phyloP scores from a whole-genome alignment of 495 filamentous ascomycete species.

The Cercophora sp. region DNA sequence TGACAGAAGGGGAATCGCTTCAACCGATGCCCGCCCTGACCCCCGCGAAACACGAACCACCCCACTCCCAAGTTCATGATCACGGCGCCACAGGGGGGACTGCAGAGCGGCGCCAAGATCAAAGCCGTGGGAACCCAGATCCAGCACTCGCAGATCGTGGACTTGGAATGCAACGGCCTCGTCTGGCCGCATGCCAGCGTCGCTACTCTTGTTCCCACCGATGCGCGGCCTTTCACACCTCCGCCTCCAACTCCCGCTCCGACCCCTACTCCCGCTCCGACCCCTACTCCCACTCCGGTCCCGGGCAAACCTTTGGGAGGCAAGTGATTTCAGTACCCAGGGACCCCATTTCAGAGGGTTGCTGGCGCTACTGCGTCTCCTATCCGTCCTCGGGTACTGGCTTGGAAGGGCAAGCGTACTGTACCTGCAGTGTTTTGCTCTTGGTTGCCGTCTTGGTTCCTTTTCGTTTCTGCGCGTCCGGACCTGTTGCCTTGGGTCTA shows the following conservation, averaged over 20 bases:
- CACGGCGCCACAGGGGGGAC: neutral
- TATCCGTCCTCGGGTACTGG: neutral
- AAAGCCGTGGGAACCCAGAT: slow-evolving; percentile 2
- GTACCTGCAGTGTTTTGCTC: neutral
- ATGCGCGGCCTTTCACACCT: neutral
- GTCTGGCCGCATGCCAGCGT: slow-evolving; percentile 1
- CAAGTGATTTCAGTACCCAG: neutral
- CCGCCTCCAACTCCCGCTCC: neutral
- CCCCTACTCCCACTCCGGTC: neutral
- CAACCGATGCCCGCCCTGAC: neutral
- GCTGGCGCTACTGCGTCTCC: neutral
- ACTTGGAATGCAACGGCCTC: neutral
- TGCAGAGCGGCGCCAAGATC: neutral
- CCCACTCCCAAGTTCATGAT: slow-evolving; percentile 3
- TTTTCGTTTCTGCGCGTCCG: neutral
- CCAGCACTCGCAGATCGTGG: slow-evolving; percentile 5
- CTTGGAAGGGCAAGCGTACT: neutral
- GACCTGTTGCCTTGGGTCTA: neutral
- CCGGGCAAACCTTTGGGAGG: neutral
- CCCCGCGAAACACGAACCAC: neutral
- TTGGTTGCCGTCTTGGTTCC: neutral
- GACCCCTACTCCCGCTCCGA: neutral
- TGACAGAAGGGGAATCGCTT: neutral
- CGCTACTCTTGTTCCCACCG: slow-evolving; percentile 3
- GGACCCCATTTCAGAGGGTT: neutral